These are phyloP conservation scores for Trichoderma sp. DNA, from an alignment of 2,329 filamentous ascomycete species.

Conservation along the genomic window DNA sequence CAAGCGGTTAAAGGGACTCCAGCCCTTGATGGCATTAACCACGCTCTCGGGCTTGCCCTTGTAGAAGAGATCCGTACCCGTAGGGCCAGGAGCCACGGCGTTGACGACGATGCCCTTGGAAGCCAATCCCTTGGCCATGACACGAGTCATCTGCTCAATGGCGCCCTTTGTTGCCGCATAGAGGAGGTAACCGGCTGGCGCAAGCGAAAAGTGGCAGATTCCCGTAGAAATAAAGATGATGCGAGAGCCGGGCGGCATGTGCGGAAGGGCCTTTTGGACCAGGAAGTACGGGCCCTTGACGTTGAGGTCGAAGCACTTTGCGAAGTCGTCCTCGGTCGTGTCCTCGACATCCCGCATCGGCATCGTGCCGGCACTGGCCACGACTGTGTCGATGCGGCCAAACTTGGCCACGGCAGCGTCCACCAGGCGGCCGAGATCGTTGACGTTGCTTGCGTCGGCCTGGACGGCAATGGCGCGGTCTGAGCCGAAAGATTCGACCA, in stretches of 20 bases:
- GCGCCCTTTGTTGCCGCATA: slow-evolving; percentile 58
- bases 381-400: slow-evolving; percentile 56
- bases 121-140: slow-evolving; percentile 54
- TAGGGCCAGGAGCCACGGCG: slow-evolving; percentile 43
- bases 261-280: slow-evolving; percentile 47
- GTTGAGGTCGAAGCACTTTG: slow-evolving; percentile 48
- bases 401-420: slow-evolving; percentile 46
- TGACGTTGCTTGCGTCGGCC: slow-evolving; percentile 49
- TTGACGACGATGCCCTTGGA: slow-evolving; percentile 48
- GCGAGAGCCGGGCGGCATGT: slow-evolving; percentile 48
- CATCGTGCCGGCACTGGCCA: slow-evolving; percentile 55
- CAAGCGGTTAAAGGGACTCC: slow-evolving; percentile 24
- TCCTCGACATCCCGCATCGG: slow-evolving; percentile 47
- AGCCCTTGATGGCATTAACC: slow-evolving; percentile 38
- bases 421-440: slow-evolving; percentile 48
- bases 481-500: slow-evolving; percentile 47
- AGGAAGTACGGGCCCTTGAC: slow-evolving; percentile 58
- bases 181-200: slow-evolving; percentile 46
- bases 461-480: slow-evolving; percentile 51
- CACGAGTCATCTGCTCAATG: slow-evolving; percentile 56
- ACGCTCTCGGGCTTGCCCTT: slow-evolving; percentile 46
- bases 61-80: slow-evolving; percentile 54
- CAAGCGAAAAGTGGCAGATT: slow-evolving; percentile 34
- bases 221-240: slow-evolving; percentile 52
- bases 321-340: slow-evolving; percentile 50